Conservation (phyloP, 768 basidiomycete species). For the Pleurotus pulmonarius region DNA sequence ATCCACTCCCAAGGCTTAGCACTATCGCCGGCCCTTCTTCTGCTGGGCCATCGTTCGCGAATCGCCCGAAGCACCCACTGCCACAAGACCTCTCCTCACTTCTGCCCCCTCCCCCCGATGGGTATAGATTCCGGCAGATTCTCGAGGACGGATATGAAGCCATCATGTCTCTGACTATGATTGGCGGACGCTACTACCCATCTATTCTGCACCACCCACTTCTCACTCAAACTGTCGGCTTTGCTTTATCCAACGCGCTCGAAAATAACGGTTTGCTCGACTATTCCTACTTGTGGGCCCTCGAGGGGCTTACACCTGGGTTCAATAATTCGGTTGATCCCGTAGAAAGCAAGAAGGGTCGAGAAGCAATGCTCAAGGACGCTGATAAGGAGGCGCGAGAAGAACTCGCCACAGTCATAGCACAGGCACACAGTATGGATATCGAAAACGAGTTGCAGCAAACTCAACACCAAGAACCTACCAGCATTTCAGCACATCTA, state of each 20-base stretch:
- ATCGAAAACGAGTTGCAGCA: background rate
- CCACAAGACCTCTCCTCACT: constrained; percentile 17
- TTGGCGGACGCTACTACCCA: constrained; percentile 83
- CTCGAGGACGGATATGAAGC: constrained; percentile 58
- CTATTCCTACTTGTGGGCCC: constrained; percentile 57
- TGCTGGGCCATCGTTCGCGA: constrained; percentile 6
- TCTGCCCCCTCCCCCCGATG: constrained; percentile 62
- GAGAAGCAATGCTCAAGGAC: constrained; percentile 58
- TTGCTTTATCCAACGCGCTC: constrained; percentile 30
- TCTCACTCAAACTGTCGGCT: constrained; percentile 35
- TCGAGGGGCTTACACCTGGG: constrained; percentile 69
- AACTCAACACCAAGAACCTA: background rate
- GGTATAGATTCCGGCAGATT: constrained; percentile 69
- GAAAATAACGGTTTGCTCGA: constrained; percentile 34
- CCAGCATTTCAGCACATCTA: background rate
- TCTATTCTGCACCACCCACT: constrained; percentile 63
- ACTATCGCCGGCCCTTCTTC: constrained; percentile 6
- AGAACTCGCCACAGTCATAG: constrained; percentile 23
- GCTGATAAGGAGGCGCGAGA: constrained; percentile 47
- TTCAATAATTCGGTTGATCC: constrained; percentile 70
- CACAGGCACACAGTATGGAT: constrained; percentile 29
- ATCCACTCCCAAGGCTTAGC: constrained; percentile 4
- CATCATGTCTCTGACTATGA: constrained; percentile 62
- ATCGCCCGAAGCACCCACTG: constrained; percentile 16
- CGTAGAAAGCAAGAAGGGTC: constrained; percentile 45